Conservation (phyloP, 202 grass and related monocot genomes). For the Bolboschoenoplectus hybrid region DNA sequence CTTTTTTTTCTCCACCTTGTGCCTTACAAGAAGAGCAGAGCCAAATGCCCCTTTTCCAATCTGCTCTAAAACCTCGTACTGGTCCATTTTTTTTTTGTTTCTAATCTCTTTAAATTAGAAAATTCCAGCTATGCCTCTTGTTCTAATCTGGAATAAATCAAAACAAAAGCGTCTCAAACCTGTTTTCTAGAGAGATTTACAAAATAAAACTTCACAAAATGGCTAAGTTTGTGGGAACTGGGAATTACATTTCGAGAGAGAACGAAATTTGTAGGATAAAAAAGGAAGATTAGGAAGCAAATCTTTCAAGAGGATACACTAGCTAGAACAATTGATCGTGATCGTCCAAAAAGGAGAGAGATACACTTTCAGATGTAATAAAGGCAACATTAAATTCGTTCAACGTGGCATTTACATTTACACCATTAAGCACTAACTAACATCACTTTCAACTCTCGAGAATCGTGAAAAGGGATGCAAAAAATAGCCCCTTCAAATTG, state of each 20-base stretch:
- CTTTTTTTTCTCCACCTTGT: conserved; percentile 94
- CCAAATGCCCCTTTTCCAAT: conserved; percentile 97
- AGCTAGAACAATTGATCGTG: conserved; percentile 13
- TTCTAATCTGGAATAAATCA: conserved; percentile 21
- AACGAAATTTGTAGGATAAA: not conserved
- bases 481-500: conserved; percentile 21
- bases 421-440: not conserved
- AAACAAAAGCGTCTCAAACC: conserved; percentile 33
- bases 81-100: conserved; percentile 59
- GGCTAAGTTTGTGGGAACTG: not conserved
- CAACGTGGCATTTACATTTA: conserved; percentile 29
- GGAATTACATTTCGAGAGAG: not conserved
- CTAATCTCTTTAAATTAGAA: conserved; percentile 27
- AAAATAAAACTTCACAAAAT: conserved; percentile 7
- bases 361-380: conserved; percentile 19
- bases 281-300: not conserved
- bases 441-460: conserved; percentile 21
- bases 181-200: conserved; percentile 38
- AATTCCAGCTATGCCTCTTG: not conserved
- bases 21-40: conserved; percentile 88
- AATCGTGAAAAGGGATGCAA: conserved; percentile 40
- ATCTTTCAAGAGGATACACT: not conserved
- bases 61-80: conserved; percentile 95
- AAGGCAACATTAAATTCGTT: conserved; percentile 30
- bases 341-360: conserved; percentile 1